Percentiles rank a stretch among this genome's conserved stretches.
phyloP scores from a whole-genome alignment of 148 eudicot species.

The Polygonum maritimum region DNA sequence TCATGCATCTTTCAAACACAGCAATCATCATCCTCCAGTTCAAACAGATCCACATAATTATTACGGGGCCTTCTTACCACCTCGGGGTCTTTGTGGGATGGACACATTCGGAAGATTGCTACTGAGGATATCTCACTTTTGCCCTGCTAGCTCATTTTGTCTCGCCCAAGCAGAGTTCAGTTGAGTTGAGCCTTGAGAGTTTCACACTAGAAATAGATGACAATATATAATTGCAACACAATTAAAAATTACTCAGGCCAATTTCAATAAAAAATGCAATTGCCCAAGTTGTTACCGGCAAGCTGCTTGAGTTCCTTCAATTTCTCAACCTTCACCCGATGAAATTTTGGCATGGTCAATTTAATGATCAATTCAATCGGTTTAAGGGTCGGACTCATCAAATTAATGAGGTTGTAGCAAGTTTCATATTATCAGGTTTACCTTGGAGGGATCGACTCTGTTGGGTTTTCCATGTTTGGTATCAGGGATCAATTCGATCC shows the following conservation, averaged over 20 bases:
- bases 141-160: background rate
- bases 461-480: background rate
- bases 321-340: no score
- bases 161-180: background rate
- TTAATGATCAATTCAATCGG: no score
- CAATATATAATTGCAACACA: no score
- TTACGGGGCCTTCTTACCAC: background rate
- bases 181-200: background rate
- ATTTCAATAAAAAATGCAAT: background rate
- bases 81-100: background rate
- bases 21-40: no score
- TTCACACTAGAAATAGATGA: background rate
- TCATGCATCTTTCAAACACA: no score
- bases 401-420: no score
- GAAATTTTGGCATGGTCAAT: no score
- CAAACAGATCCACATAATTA: no score
- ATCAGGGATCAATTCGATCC: background rate
- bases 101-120: background rate
- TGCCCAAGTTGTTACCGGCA: constrained; percentile 1
- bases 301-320: no score
- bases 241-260: background rate
- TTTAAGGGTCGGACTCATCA: no score
- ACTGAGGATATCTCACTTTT: background rate
- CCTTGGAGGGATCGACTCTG: background rate
- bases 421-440: no score